A percentile compares a stretch with the other conserved stretches of the same genome.
Conservation (phyloP, 352 stramenopile genomes). For the Globisporangium spinosum region DNA sequence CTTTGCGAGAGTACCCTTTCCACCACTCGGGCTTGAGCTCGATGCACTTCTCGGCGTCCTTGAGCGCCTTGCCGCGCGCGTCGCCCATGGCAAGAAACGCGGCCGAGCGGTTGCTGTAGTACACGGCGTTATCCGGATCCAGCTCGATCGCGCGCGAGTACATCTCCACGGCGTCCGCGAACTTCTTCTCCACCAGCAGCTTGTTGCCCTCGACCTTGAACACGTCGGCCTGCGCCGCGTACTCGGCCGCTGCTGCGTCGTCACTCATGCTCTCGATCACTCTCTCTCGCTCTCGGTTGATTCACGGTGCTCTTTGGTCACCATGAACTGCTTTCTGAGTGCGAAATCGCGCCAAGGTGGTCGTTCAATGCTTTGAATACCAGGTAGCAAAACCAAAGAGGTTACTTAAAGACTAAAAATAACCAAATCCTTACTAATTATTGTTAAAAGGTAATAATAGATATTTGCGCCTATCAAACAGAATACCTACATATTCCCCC, state of each 20-base stretch:
- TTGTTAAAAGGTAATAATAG: slow-evolving; percentile 2
- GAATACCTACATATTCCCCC: background rate
- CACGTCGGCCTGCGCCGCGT: slow-evolving; percentile 61
- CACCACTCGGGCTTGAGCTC: slow-evolving; percentile 76
- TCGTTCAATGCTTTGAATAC: background rate
- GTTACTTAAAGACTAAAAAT: background rate
- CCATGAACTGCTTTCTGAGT: background rate
- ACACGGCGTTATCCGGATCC: slow-evolving; percentile 83
- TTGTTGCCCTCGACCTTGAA: slow-evolving; percentile 86
- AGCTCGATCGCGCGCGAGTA: slow-evolving; percentile 82
- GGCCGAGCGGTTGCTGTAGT: slow-evolving; percentile 84
- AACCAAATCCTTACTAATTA: background rate
- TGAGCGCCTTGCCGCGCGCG: slow-evolving; percentile 72
- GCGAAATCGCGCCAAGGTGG: background rate
- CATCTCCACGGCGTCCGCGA: slow-evolving; percentile 67
- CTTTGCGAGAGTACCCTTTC: slow-evolving; percentile 87
- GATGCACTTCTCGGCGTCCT: slow-evolving; percentile 77
- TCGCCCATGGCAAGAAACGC: slow-evolving; percentile 79
- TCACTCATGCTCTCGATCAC: slow-evolving; percentile 10
- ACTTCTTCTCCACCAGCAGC: slow-evolving; percentile 59
- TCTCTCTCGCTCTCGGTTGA: background rate
- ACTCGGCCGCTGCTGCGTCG: slow-evolving; percentile 33
- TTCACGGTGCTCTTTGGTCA: background rate
- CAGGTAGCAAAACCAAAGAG: background rate
- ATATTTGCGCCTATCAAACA: background rate